Evolutionary conservation across 352 stramenopile genomes (phyloP).

Genomic region (Pythium plurisporium): DNA sequence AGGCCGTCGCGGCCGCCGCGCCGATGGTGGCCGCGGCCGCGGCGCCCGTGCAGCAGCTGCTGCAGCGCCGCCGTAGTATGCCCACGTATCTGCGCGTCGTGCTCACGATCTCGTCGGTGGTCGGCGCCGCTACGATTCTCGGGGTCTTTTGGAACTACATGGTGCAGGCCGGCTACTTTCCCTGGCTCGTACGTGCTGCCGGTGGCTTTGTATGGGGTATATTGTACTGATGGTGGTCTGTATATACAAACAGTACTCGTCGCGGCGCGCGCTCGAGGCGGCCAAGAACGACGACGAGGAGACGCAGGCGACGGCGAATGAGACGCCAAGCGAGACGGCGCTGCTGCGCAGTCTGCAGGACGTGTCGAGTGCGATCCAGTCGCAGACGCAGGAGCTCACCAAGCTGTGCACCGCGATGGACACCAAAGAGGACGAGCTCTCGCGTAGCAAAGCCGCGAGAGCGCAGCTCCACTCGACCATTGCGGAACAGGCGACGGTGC

Average conservation of each 20-base stretch:
- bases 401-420: constrained; percentile 53
- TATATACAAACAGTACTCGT: constrained; percentile 5
- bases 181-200: constrained; percentile 43
- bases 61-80: constrained; percentile 31
- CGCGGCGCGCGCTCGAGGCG: constrained; percentile 16
- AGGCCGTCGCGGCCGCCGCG: too few species aligned
- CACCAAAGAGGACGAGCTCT: constrained; percentile 50
- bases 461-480: constrained; percentile 43
- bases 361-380: constrained; percentile 56
- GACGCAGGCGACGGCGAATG: constrained; percentile 15
- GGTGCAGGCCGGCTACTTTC: constrained; percentile 62
- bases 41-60: constrained; percentile 41
- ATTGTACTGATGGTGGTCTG: background rate
- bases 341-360: constrained; percentile 39
- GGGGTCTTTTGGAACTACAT: constrained; percentile 74
- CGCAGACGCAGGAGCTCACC: constrained; percentile 54
- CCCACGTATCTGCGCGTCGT: constrained; percentile 59
- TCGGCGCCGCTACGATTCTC: constrained; percentile 64
- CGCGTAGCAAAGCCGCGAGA: constrained; percentile 36
- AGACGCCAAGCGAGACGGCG: constrained; percentile 39
- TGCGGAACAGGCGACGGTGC: constrained; percentile 46
- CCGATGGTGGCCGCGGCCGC: constrained; percentile 48
- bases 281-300: constrained; percentile 46
- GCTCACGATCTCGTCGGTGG: constrained; percentile 66
- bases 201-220: background rate